These are phyloP conservation scores for Serendipita sp. DNA, from an alignment of 768 basidiomycete species.

Conservation along the genomic window DNA sequence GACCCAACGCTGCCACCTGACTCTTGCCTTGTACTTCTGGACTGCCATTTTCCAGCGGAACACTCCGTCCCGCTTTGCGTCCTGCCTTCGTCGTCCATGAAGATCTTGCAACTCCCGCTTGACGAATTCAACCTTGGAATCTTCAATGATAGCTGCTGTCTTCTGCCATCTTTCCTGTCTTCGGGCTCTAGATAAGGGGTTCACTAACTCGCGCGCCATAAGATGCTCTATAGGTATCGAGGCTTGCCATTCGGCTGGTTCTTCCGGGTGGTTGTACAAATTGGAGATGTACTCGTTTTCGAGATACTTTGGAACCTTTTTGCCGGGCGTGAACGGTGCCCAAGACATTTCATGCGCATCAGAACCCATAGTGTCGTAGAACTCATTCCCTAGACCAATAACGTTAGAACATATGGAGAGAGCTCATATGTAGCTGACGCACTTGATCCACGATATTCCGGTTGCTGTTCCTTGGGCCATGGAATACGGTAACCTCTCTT, in stretches of 20 bases:
- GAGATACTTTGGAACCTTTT: slow-evolving; percentile 28
- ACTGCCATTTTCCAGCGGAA: background rate
- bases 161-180: slow-evolving; percentile 63
- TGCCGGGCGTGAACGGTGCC: slow-evolving; percentile 31
- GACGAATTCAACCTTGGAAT: background rate
- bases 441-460: slow-evolving; percentile 4
- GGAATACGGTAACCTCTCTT: slow-evolving; percentile 30
- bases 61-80: background rate
- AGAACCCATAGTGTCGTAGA: slow-evolving; percentile 50
- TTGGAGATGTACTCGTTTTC: slow-evolving; percentile 41
- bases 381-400: slow-evolving; percentile 11
- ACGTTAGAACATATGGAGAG: background rate
- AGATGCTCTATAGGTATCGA: slow-evolving; percentile 47
- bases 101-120: background rate
- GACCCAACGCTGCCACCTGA: background rate
- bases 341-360: slow-evolving; percentile 56
- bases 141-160: slow-evolving; percentile 19
- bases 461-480: slow-evolving; percentile 39
- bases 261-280: slow-evolving; percentile 21
- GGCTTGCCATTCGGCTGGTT: slow-evolving; percentile 29
- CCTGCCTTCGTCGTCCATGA: background rate
- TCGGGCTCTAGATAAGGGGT: slow-evolving; percentile 70
- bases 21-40: background rate
- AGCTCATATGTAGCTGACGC: background rate
- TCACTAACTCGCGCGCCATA: slow-evolving; percentile 53